Evolutionary conservation across 192 early-diverging fungal species (phyloP).

Genomic region (Neocallimastix lanati): DNA sequence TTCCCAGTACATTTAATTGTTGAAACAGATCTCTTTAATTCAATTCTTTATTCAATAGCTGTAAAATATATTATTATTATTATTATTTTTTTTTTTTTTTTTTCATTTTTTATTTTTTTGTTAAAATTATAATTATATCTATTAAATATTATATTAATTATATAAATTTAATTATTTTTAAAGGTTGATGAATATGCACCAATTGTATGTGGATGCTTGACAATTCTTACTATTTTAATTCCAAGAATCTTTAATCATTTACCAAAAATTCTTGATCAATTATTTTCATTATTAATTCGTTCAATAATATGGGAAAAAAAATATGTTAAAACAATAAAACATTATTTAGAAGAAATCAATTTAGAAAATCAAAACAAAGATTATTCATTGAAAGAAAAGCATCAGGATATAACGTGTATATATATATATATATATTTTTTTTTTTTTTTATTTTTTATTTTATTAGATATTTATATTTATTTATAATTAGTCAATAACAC

Average conservation of each 20-base stretch:
- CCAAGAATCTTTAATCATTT: not conserved
- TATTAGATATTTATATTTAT: too few species aligned
- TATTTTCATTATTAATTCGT: not conserved
- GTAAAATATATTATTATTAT: too few species aligned
- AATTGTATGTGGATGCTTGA: not conserved
- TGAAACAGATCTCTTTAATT: not conserved
- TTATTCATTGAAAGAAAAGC: not conserved
- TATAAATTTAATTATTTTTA: not conserved
- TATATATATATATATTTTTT: too few species aligned
- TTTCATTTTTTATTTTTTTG: too few species aligned
- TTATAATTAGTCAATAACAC: too few species aligned
- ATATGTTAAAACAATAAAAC: not conserved
- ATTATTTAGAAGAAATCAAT: not conserved
- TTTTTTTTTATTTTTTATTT: too few species aligned
- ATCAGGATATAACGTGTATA: not conserved
- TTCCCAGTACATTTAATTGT: not conserved
- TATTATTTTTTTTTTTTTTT: too few species aligned
- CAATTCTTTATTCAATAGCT: not conserved
- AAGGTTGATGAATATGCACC: not conserved
- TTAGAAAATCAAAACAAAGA: not conserved
- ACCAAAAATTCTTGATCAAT: not conserved
- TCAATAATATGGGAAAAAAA: not conserved
- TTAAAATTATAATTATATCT: too few species aligned
- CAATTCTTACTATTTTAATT: not conserved
- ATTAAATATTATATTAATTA: not conserved